Conservation (phyloP, 192 early-diverging fungal species). For the Rhizoclosmatium sp. region DNA sequence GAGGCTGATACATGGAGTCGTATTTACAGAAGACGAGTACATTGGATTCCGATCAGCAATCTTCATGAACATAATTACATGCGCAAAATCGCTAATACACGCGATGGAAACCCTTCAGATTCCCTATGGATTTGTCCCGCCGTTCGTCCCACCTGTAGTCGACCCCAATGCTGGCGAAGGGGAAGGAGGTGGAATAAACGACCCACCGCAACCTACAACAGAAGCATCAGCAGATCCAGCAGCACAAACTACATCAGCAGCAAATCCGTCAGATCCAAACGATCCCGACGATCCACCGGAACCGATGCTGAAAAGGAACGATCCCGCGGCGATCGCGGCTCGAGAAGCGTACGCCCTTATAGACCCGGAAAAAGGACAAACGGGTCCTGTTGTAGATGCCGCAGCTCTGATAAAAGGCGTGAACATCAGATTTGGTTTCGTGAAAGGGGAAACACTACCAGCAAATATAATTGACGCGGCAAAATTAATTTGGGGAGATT, state of each 20-base stretch:
- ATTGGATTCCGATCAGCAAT: slow-evolving; percentile 45
- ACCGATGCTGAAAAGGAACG: slow-evolving; percentile 77
- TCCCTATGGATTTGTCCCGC: slow-evolving; percentile 61
- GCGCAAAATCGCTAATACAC: slow-evolving; percentile 43
- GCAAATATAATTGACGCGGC: slow-evolving; percentile 30
- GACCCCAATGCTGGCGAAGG: not conserved
- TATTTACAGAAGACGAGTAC: slow-evolving; percentile 44
- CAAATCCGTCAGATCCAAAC: slow-evolving; percentile 65
- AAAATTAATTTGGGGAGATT: slow-evolving; percentile 48
- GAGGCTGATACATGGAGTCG: slow-evolving; percentile 51
- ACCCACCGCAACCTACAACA: not conserved
- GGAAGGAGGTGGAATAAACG: not conserved
- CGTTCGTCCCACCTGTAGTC: not conserved
- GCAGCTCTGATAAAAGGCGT: slow-evolving; percentile 24
- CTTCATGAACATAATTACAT: slow-evolving; percentile 47
- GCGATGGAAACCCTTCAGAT: slow-evolving; percentile 49
- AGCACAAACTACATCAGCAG: slow-evolving; percentile 73
- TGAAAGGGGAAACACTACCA: slow-evolving; percentile 49
- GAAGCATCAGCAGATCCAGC: slow-evolving; percentile 61
- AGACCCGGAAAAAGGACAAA: slow-evolving; percentile 92
- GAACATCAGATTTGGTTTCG: slow-evolving; percentile 27
- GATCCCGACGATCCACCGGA: slow-evolving; percentile 22
- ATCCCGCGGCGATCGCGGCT: slow-evolving; percentile 66
- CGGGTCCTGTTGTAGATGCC: slow-evolving; percentile 52
- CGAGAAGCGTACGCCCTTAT: slow-evolving; percentile 71